Percentiles rank a stretch among this genome's conserved stretches.
Conservation (phyloP, 2,329 filamentous ascomycete species). For the Fusarium virguliforme region DNA sequence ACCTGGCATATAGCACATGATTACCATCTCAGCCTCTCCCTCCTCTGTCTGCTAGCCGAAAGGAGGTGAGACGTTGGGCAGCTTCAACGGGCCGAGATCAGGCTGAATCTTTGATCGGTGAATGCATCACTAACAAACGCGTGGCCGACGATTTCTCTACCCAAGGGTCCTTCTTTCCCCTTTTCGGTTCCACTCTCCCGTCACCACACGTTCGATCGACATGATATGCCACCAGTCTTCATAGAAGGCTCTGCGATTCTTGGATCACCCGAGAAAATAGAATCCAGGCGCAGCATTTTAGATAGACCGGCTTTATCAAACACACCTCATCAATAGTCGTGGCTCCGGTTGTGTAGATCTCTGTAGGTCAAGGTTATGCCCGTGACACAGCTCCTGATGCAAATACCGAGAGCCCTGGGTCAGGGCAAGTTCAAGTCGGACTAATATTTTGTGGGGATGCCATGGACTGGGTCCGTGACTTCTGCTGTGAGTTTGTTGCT, state of each 20-base stretch:
- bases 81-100: background rate
- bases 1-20: background rate
- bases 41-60: background rate
- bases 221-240: background rate
- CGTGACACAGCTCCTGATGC: background rate
- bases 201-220: background rate
- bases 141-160: background rate
- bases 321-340: accelerated
- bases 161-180: background rate
- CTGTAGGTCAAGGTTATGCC: no score
- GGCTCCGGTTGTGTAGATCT: accelerated
- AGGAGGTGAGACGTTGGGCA: slow-evolving; percentile 3
- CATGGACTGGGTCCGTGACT: background rate
- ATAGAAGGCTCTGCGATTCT: background rate
- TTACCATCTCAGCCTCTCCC: background rate
- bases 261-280: background rate
- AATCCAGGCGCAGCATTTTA: background rate
- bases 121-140: background rate
- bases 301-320: background rate
- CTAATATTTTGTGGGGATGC: background rate
- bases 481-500: background rate
- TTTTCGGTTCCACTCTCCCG: background rate
- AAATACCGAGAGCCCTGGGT: background rate
- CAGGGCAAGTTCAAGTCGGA: background rate
- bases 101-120: background rate